Evolutionary conservation across 768 basidiomycete genomes (phyloP), one percentile per base, ranked within the genome.

Genomic region (Filobasidium wieringae): DNA sequence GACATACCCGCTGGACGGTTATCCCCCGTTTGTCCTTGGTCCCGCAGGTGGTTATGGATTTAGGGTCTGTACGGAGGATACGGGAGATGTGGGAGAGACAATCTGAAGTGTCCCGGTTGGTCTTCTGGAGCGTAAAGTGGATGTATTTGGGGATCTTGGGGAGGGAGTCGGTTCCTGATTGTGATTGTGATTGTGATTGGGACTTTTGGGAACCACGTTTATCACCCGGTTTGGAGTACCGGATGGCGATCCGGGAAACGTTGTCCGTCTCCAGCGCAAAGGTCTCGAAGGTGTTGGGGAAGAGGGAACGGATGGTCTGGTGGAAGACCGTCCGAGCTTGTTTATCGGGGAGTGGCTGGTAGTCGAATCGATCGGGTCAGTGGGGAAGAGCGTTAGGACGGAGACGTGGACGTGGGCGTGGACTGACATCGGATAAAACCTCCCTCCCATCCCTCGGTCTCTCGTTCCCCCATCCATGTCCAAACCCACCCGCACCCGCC

Each of bases 11-110:
- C 70, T 99, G 95, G 1, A 88, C 84, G 1, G 95, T 97, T 15
- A 97, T 89, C 0, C 90, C 95, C 32, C 95, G 86, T 71, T 97
- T 99, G 75, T 99, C 95, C 70, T 99, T 99, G 7, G 95, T 99
- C 0, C 95, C 95, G 3, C 91, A 88, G 26, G 91, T 86, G 24
- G 84, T 82, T 7, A 99, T 78, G 67, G 93, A 88, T 73, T 86
- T 90, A 51, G 82, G 72, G 24, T 78, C 81, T 58, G 84, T 82
- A 60, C 85, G 84, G n/a, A 96, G 77, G 30, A 80, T 78, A 14
- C 90, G 83, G 17, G 87, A 78, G 31, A 99, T 76, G 65, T 92
- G 79, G 1, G 81, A 79, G 22, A 99, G 81, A 1, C 88, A 89
- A 68, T 97, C 95, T 68, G 95, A 91, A 2, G 90, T 95, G 68